Conservation (phyloP, 768 basidiomycete genomes). For the Favolaschia claudopus region DNA sequence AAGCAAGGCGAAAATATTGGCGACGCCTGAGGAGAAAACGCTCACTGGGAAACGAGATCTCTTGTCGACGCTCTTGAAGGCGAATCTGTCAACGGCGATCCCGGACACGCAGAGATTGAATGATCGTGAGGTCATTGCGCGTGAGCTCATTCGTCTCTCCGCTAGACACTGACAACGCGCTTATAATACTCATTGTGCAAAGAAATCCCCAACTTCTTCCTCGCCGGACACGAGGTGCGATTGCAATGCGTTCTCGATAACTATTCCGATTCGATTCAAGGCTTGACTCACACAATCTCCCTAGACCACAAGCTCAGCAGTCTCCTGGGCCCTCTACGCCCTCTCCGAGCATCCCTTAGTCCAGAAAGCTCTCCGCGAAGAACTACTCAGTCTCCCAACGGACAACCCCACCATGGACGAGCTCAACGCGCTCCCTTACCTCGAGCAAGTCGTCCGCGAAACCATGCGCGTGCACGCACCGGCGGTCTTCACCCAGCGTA, state of each 20-base stretch:
- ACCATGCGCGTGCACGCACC: conserved; percentile 63
- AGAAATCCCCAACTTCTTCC: conserved; percentile 49
- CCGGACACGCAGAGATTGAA: conserved; percentile 50
- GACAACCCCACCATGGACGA: conserved; percentile 52
- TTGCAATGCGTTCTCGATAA: no score
- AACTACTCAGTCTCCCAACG: conserved; percentile 43
- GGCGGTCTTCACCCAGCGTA: conserved; percentile 49
- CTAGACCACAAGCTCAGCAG: neutral
- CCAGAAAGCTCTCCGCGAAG: conserved; percentile 52
- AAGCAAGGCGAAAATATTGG: conserved; percentile 41
- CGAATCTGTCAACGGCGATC: conserved; percentile 58
- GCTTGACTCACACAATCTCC: neutral
- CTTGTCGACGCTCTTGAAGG: conserved; percentile 53
- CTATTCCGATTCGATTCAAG: neutral
- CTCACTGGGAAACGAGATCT: conserved; percentile 48
- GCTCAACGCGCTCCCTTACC: conserved; percentile 44
- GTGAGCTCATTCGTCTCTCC: neutral
- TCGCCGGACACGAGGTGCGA: conserved; percentile 45
- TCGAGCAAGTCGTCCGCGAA: conserved; percentile 63
- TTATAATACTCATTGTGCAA: neutral
- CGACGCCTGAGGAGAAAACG: conserved; percentile 23
- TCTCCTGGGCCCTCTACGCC: conserved; percentile 52
- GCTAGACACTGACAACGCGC: neutral
- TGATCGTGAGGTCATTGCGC: conserved; percentile 54
- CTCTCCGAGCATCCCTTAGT: conserved; percentile 45